Evolutionary conservation across 2,329 filamentous ascomycete species (phyloP).

Genomic region (Fusarium oligoseptatum): DNA sequence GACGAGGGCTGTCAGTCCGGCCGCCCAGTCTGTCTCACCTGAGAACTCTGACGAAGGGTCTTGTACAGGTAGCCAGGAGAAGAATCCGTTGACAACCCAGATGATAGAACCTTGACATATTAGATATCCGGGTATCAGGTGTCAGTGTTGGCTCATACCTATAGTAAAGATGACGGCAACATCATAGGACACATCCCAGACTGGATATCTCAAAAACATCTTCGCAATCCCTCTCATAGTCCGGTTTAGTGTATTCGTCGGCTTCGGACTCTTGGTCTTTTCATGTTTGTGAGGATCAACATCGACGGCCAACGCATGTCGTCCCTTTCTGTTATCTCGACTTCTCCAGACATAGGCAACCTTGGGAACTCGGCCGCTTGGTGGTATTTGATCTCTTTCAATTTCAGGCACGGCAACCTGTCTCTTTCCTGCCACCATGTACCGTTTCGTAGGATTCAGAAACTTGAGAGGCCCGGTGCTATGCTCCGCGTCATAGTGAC

Average conservation of each 20-base stretch:
- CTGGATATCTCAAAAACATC: slow-evolving; percentile 53
- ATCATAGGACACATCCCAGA: slow-evolving; percentile 60
- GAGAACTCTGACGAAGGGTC: slow-evolving; percentile 66
- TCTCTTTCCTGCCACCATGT: neutral
- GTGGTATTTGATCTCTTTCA: neutral
- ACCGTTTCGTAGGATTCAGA: slow-evolving; percentile 20
- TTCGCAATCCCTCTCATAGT: slow-evolving; percentile 49
- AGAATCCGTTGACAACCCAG: slow-evolving; percentile 73
- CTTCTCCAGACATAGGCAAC: slow-evolving; percentile 56
- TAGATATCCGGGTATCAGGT: neutral
- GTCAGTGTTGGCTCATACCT: slow-evolving; percentile 38
- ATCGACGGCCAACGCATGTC: slow-evolving; percentile 50
- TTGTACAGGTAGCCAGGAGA: slow-evolving; percentile 62
- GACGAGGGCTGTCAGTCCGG: slow-evolving; percentile 74
- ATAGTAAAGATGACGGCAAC: slow-evolving; percentile 57
- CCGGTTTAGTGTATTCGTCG: slow-evolving; percentile 47
- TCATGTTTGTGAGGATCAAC: slow-evolving; percentile 23
- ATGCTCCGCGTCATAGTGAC: slow-evolving; percentile 20
- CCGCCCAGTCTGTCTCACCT: slow-evolving; percentile 66
- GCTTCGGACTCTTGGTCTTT: slow-evolving; percentile 36
- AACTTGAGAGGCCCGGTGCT: slow-evolving; percentile 14
- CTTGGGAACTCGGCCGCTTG: slow-evolving; percentile 34
- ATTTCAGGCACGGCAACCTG: neutral
- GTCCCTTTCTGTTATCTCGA: slow-evolving; percentile 59
- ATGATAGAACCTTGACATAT: slow-evolving; percentile 56